Evolutionary conservation across 2,329 filamentous ascomycete genomes (phyloP), one percentile per base, ranked within the genome.

Genomic region (Aspergillus sp.): DNA sequence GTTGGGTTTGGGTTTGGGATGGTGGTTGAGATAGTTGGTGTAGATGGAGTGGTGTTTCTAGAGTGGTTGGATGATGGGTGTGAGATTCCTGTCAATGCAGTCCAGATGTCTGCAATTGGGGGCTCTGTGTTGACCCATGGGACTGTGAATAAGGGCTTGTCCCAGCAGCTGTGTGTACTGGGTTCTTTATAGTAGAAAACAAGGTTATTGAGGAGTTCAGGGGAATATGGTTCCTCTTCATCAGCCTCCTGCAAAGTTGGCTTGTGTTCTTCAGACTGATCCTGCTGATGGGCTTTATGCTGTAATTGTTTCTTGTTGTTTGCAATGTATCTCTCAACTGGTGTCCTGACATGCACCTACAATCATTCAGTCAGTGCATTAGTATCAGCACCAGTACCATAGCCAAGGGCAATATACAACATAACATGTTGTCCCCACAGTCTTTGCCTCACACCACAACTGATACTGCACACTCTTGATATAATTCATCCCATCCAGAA

Each of bases 381-480:
- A n/a, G n/a, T n/a, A n/a, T 33, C 19, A 34, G 3, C 29, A 12
- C 9, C n/a, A 8, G 19, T 7, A 39, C 12, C 35, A 4, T n/a
- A 35, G 34, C 4, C 9, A 42, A 4, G 29, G 27, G 39, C 39
- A 6, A 64, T 73, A 63, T 63, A 83, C 77, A 53, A 83, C 79
- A 57, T 80, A 83, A 59, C 73, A 80, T 2, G 78, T 74, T 4
- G 80, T 83, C 47, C 76, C 75, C 9, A 78, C 67, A 3, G 80
- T 79, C 63, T 83, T 84, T 29, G 80, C 78, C 61, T 84, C 80
- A 59, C 80, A 84, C 71, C 80, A 83, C 39, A 84, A 64, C 65
- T 84, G 81, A 57, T 84, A 84, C 35, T 81, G 72, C 63, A 79
- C 83, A 19, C 80, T 80, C 63, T 84, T 84, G 67, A 84, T 84